Conservation (phyloP, 1,284 basidiomycete genomes). For the Leccinum pachyderme region DNA sequence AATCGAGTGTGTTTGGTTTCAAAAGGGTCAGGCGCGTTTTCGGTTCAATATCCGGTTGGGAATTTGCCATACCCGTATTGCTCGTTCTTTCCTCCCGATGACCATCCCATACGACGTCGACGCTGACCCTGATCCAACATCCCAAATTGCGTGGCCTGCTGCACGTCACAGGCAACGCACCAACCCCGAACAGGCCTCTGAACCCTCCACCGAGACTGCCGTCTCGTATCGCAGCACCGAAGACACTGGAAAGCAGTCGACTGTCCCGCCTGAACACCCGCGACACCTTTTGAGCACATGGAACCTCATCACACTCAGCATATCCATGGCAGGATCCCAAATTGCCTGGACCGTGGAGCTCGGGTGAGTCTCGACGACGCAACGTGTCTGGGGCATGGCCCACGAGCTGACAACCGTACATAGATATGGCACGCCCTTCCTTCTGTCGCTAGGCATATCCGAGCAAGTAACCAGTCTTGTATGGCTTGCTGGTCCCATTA, state of each 20-base stretch:
- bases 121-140: slow-evolving; percentile 67
- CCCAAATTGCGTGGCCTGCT: slow-evolving; percentile 72
- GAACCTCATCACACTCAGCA: slow-evolving; percentile 73
- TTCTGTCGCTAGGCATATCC: slow-evolving; percentile 85
- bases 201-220: slow-evolving; percentile 14
- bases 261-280: slow-evolving; percentile 19
- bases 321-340: slow-evolving; percentile 90
- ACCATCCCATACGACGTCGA: slow-evolving; percentile 57
- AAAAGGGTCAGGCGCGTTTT: slow-evolving; percentile 15
- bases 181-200: slow-evolving; percentile 22
- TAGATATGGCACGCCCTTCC: slow-evolving; percentile 93
- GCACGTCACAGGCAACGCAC: slow-evolving; percentile 41
- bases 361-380: slow-evolving; percentile 51
- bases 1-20: slow-evolving; percentile 8
- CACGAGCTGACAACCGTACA: slow-evolving; percentile 19
- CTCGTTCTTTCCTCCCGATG: slow-evolving; percentile 25
- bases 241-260: slow-evolving; percentile 23
- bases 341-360: slow-evolving; percentile 91
- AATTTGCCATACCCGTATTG: not conserved
- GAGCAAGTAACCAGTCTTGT: slow-evolving; percentile 92
- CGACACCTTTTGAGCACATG: slow-evolving; percentile 56
- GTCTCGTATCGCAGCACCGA: slow-evolving; percentile 25
- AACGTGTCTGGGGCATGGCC: slow-evolving; percentile 10
- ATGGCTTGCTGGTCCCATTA: slow-evolving; percentile 96
- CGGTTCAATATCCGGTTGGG: not conserved